Evolutionary conservation across 495 filamentous ascomycete species (phyloP), one percentile per base, ranked within the genome.

Genomic region (Aspergillus baeticus): DNA sequence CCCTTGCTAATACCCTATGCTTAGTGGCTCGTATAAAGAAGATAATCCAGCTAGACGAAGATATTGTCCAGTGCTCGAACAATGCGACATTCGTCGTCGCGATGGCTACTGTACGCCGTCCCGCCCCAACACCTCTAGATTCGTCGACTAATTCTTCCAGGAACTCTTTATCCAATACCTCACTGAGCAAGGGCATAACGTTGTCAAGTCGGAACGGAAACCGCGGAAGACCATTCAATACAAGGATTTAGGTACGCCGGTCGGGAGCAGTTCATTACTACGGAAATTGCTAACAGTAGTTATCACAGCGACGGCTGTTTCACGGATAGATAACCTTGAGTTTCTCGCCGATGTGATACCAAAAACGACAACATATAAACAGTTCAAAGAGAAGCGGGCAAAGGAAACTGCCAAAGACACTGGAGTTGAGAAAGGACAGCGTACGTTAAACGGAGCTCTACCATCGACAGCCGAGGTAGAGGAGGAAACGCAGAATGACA

Each of bases 161-260:
- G 94, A 98, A 72, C 86, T 96, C 85, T 98, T 98, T 79, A 88
- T 98, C 59, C 90, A 96, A 66, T 87, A 97, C 67, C 81, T 98
- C 33, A 86, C 90, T 22, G 83, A 86, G 56, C 89, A 96, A 73
- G 88, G 84, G 23, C 83, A 96, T 63, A 91, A 91, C 64, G 89
- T 96, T 67, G 88, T 94, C 55, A 92, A 91, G 58, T 81, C 90
- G 5, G 94, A 97, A 68, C 80, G 87, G 52, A 97, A 97, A 70
- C 93, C 92, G 23, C 82, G 94, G 36, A 86, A 93, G 60, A 96
- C 92, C 54, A 86, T 98, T 60, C 95, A 98, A 70, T 98, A 98
- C 80, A 91, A 89, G 69, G 94, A 98, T 71, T 78, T 98, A 14
- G 87, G 88, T 92, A 72, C 23, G 68, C 62, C 31, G 34, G 46